Conservation (phyloP, 2,329 filamentous ascomycete species). For the Thelonectria rubi region DNA sequence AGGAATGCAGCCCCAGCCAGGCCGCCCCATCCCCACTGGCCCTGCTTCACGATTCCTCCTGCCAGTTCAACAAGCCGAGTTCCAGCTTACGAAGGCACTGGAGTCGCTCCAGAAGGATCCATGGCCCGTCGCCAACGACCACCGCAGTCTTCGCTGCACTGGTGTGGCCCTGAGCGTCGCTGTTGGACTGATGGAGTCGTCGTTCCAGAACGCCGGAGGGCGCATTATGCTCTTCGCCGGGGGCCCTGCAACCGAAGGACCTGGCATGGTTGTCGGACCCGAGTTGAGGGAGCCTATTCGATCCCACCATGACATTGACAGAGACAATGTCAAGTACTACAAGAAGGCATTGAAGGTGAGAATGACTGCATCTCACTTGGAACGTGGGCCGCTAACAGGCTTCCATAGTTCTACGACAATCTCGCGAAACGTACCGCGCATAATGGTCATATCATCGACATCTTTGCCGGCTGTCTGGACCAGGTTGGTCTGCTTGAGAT, state of each 20-base stretch:
- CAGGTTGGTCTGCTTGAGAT: constrained; percentile 97
- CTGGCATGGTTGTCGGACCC: constrained; percentile 94
- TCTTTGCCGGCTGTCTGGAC: constrained; percentile 96
- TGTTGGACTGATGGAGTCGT: constrained; percentile 89
- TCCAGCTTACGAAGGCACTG: constrained; percentile 94
- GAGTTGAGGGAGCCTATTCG: constrained; percentile 96
- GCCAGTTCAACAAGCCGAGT: constrained; percentile 94
- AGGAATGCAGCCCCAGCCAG: constrained; percentile 76
- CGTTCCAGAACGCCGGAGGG: constrained; percentile 93
- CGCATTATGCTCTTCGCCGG: constrained; percentile 98
- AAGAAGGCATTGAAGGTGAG: constrained; percentile 95
- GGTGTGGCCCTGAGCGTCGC: constrained; percentile 97
- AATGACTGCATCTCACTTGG: background rate
- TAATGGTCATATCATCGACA: constrained; percentile 97
- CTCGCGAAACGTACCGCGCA: constrained; percentile 94
- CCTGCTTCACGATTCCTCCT: constrained; percentile 90
- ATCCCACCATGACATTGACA: constrained; percentile 98
- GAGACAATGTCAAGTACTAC: constrained; percentile 99
- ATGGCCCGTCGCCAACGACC: constrained; percentile 95
- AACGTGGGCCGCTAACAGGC: constrained; percentile 27
- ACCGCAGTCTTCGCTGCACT: constrained; percentile 88
- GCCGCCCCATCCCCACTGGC: constrained; percentile 78
- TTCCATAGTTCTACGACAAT: constrained; percentile 84
- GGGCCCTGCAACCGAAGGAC: constrained; percentile 93
- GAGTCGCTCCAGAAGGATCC: constrained; percentile 97